Evolutionary conservation across 148 eudicot species (phyloP), one percentile per base, ranked within the genome.

Genomic region (Beta vulgaris): DNA sequence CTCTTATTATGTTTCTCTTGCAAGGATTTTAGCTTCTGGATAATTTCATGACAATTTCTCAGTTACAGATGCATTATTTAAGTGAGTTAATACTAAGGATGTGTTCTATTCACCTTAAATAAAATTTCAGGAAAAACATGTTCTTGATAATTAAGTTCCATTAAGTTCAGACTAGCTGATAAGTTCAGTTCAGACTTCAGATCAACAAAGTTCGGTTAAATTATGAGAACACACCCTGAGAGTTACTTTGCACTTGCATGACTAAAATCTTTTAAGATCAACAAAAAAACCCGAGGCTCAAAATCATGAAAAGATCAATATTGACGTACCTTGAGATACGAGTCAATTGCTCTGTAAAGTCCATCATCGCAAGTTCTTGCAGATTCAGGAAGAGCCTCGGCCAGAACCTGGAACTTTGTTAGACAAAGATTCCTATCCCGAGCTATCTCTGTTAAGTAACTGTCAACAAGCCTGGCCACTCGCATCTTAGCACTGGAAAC

Each of bases 281-380:
- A 49, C 21, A 66, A 31, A 6, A 12, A 66, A 32, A 53, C 44
- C 18, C 19, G 57, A n/a, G 15, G 1, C 26, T 35, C 1, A 26
- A 40, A 48, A 25, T 61, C 25, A 73, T 4, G 31, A 21, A n/a
- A n/a, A n/a, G 21, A 49, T 32, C 13, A 49, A 15, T 69, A 21
- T 48, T 62, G 64, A 32, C 60, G 53, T 92, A 96, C 99, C 99
- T 96, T 96, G 71, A 96, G 97, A 60, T 92, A 96, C 29, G 97
- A 96, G 84, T 96, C 99, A 28, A 92, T 87, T 8, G 99, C 98
- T 68, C 99, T 84, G 77, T 96, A 96, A 12, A 96, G 84, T 13
- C 99, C 99, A 82, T 96, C 99, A 58, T 96, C 97, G 72, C 97
- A 91, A 40, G 90, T 92, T 80, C 99, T 91, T 49, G 97, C 94